phyloP scores from a whole-genome alignment of 164 flowering plant species.

The Macadamia tetraphylla region DNA sequence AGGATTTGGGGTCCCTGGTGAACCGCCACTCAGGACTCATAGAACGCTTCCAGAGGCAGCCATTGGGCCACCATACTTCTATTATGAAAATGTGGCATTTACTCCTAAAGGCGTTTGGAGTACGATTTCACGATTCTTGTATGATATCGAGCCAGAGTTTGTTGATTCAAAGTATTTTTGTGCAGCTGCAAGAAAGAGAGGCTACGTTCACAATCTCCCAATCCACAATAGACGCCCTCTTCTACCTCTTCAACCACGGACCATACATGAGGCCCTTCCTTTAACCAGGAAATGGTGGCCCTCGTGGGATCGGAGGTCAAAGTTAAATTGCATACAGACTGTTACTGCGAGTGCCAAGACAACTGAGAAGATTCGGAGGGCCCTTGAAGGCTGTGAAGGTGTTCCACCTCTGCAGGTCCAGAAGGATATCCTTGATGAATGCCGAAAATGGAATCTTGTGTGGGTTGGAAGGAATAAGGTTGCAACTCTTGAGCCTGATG shows the following conservation, averaged over 20 bases:
- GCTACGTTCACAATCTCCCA: constrained; percentile 88
- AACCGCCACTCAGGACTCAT: constrained; percentile 4
- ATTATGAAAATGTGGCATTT: constrained; percentile 89
- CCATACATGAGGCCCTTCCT: constrained; percentile 76
- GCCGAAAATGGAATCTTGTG: constrained; percentile 16
- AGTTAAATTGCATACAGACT: constrained; percentile 75
- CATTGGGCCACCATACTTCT: constrained; percentile 78
- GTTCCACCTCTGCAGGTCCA: constrained; percentile 10
- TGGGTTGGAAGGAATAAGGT: constrained; percentile 18
- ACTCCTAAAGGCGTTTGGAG: constrained; percentile 92
- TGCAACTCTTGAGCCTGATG: constrained; percentile 3
- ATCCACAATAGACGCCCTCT: constrained; percentile 59
- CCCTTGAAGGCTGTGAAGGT: constrained; percentile 5
- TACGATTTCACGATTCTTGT: constrained; percentile 63
- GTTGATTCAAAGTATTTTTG: constrained; percentile 82
- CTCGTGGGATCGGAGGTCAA: constrained; percentile 70
- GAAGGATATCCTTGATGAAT: constrained; percentile 10
- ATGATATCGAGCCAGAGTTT: constrained; percentile 82
- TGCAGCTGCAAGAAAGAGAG: constrained; percentile 88
- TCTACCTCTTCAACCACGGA: constrained; percentile 61
- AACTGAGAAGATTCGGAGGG: constrained; percentile 61
- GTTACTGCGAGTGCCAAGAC: constrained; percentile 66
- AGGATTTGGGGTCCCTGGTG: constrained; percentile 33
- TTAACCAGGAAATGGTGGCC: constrained; percentile 89
- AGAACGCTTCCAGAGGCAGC: constrained; percentile 66